A percentile compares a stretch with the other conserved stretches of the same genome.
These are phyloP conservation scores for Zygosaccharomyces gambellarensis DNA, from an alignment of 805 yeast species.

Conservation along the genomic window DNA sequence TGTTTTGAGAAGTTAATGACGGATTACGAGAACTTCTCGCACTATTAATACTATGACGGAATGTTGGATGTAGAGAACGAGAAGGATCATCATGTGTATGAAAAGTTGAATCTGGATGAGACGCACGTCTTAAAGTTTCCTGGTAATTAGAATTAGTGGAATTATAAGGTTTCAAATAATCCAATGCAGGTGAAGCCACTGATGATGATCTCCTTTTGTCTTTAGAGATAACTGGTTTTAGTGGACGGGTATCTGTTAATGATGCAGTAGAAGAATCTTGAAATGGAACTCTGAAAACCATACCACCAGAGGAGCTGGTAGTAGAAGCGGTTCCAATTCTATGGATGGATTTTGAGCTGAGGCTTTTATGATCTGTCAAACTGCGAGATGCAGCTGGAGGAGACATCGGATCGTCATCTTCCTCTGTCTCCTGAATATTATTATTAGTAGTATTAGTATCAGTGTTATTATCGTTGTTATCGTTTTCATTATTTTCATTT, in stretches of 20 bases:
- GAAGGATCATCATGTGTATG: constrained; percentile 5
- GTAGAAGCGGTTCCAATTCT: constrained; percentile 19
- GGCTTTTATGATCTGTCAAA: background rate
- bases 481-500: constrained; percentile 2
- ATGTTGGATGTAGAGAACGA: constrained; percentile 6
- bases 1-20: constrained; percentile 35
- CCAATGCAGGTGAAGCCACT: constrained; percentile 13
- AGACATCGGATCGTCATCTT: constrained; percentile 18
- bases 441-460: too few relatives aligned
- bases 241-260: constrained; percentile 11
- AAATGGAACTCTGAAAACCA: constrained; percentile 62
- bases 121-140: constrained; percentile 21
- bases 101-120: constrained; percentile 20
- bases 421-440: too few relatives aligned
- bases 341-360: constrained; percentile 9
- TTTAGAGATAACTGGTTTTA: constrained; percentile 8
- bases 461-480: too few relatives aligned
- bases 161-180: constrained; percentile 9
- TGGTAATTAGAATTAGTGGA: background rate
- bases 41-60: constrained; percentile 7
- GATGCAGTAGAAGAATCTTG: constrained; percentile 41
- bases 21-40: constrained; percentile 32
- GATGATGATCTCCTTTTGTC: constrained; percentile 24
- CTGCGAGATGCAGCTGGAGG: constrained; percentile 10
- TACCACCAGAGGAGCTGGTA: constrained; percentile 33